A percentile compares a stretch with the other conserved stretches of the same genome.
phyloP scores from a whole-genome alignment of 768 basidiomycete species.

The Collybia mongolica region DNA sequence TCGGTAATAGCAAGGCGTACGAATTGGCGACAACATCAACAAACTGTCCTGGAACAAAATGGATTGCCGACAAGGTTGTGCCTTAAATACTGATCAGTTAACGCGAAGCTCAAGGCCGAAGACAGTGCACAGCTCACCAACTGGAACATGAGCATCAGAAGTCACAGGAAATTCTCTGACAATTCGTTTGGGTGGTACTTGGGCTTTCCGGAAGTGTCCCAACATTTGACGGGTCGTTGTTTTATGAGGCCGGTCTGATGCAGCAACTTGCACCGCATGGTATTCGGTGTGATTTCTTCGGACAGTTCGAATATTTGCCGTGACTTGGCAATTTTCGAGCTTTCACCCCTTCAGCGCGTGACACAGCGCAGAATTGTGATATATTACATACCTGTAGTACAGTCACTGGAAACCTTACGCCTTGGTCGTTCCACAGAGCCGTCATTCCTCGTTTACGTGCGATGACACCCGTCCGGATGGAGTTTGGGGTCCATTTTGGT shows the following conservation, averaged over 20 bases:
- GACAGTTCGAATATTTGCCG: conserved; percentile 67
- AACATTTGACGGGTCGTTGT: conserved; percentile 77
- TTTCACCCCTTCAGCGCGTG: conserved; percentile 22
- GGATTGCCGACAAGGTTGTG: conserved; percentile 84
- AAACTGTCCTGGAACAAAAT: conserved; percentile 96
- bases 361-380: not conserved
- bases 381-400: conserved; percentile 75
- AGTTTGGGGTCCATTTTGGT: conserved; percentile 80
- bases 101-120: conserved; percentile 1
- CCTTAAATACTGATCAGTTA: conserved; percentile 41
- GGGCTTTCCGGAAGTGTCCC: conserved; percentile 86
- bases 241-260: conserved; percentile 70
- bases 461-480: conserved; percentile 88
- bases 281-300: conserved; percentile 70
- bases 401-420: conserved; percentile 86
- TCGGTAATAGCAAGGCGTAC: conserved; percentile 48
- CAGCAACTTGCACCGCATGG: conserved; percentile 93
- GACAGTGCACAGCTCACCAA: conserved; percentile 57
- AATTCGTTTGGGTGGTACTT: conserved; percentile 77
- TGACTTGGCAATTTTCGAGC: conserved; percentile 90
- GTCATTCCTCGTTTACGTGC: conserved; percentile 97
- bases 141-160: conserved; percentile 83
- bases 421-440: conserved; percentile 87
- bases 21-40: conserved; percentile 91
- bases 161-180: conserved; percentile 90